Conservation (phyloP, 2,329 filamentous ascomycete genomes). For the Venturia nashicola region DNA sequence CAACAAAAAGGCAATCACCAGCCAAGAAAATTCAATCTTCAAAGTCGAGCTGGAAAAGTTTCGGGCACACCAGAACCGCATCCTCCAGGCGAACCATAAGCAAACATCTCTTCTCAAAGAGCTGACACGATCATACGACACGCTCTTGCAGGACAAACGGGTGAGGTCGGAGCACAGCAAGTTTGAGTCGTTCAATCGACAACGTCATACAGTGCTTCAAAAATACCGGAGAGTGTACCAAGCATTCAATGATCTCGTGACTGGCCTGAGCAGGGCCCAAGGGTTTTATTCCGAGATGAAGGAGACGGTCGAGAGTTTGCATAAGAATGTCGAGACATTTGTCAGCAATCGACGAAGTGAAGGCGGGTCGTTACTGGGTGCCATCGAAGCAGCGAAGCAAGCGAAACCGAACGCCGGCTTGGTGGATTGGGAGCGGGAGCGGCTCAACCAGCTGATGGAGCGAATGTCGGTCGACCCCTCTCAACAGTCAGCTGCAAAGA, state of each 20-base stretch:
- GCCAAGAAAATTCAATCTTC: conserved; percentile 85
- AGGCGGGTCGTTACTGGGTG: conserved; percentile 75
- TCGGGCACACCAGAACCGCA: conserved; percentile 76
- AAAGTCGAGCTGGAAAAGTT: conserved; percentile 97
- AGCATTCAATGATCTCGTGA: conserved; percentile 79
- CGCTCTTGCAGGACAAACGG: conserved; percentile 82
- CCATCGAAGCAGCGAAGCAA: conserved; percentile 70
- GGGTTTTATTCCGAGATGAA: conserved; percentile 94
- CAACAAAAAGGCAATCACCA: conserved; percentile 93
- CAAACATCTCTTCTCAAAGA: conserved; percentile 92
- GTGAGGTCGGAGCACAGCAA: conserved; percentile 90
- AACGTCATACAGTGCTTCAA: conserved; percentile 66
- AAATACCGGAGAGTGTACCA: conserved; percentile 88
- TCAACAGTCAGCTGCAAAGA: conserved; percentile 19
- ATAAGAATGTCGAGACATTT: conserved; percentile 94
- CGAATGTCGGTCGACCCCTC: conserved; percentile 70
- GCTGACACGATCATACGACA: conserved; percentile 74
- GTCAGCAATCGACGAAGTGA: conserved; percentile 89
- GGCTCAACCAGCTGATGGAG: conserved; percentile 84
- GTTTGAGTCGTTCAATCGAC: conserved; percentile 78
- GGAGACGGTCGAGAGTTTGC: conserved; percentile 79
- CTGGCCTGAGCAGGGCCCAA: conserved; percentile 77
- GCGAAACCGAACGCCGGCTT: conserved; percentile 43
- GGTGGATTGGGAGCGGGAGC: conserved; percentile 75
- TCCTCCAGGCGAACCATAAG: conserved; percentile 90